A percentile compares a stretch with the other conserved stretches of the same genome.
Conservation (phyloP, 495 filamentous ascomycete genomes). For the Hypoxylon perforatum region DNA sequence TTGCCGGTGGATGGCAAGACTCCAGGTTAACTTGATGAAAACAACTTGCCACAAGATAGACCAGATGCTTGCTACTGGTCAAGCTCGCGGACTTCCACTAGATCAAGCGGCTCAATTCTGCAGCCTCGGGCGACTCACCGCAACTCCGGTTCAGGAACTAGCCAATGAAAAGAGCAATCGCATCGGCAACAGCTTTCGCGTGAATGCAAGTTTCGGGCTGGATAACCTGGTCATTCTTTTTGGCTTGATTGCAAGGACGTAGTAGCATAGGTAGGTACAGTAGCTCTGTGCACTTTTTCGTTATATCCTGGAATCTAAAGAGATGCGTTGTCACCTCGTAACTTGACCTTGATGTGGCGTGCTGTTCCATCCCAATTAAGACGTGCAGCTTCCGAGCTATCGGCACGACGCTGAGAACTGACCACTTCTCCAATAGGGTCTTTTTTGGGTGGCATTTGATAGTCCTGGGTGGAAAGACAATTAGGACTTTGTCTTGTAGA, state of each 20-base stretch:
- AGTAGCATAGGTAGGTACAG: too few relatives aligned
- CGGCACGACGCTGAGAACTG: slow-evolving; percentile 3
- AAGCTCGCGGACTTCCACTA: slow-evolving; percentile 9
- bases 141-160: slow-evolving; percentile 14
- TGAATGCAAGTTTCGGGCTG: slow-evolving; percentile 33
- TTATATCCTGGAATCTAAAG: slow-evolving; percentile 1
- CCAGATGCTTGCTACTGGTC: slow-evolving; percentile 1
- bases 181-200: slow-evolving; percentile 5
- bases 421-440: slow-evolving; percentile 8
- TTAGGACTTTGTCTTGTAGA: slow-evolving; percentile 33
- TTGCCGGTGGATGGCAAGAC: slow-evolving; percentile 3
- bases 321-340: slow-evolving; percentile 13
- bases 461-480: slow-evolving; percentile 20
- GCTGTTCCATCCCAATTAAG: slow-evolving; percentile 26
- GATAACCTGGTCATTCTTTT: slow-evolving; percentile 1
- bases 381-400: slow-evolving; percentile 32
- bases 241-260: slow-evolving; percentile 5
- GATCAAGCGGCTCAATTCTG: slow-evolving; percentile 26
- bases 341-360: slow-evolving; percentile 25
- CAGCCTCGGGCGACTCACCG: slow-evolving; percentile 33
- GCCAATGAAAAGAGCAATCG: slow-evolving; percentile 21
- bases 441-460: not conserved
- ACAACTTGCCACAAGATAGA: slow-evolving; percentile 19
- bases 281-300: slow-evolving; percentile 1
- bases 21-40: slow-evolving; percentile 4